Conservation (phyloP, 306 rosid genomes). For the Betula pendula region DNA sequence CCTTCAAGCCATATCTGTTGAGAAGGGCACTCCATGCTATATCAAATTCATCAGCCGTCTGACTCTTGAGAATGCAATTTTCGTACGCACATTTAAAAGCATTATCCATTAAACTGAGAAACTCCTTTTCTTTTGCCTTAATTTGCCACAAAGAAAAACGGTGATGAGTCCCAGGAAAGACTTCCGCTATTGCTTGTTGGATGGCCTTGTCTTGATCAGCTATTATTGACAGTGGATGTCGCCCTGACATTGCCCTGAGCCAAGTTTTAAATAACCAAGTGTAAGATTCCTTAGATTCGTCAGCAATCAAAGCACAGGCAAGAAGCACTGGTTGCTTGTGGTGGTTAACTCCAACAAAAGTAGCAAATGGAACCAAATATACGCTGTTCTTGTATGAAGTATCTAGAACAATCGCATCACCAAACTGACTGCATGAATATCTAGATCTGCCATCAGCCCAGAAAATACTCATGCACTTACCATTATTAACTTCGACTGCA, state of each 20-base stretch:
- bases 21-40: slow-evolving; percentile 68
- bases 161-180: slow-evolving; percentile 73
- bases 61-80: slow-evolving; percentile 73
- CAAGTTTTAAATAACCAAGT: slow-evolving; percentile 92
- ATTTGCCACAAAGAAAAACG: slow-evolving; percentile 92
- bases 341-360: slow-evolving; percentile 90
- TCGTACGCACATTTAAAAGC: slow-evolving; percentile 70
- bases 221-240: slow-evolving; percentile 71
- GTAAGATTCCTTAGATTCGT: slow-evolving; percentile 84
- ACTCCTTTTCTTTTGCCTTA: slow-evolving; percentile 73
- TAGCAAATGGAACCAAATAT: slow-evolving; percentile 79
- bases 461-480: slow-evolving; percentile 85
- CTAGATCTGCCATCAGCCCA: slow-evolving; percentile 99
- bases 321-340: slow-evolving; percentile 94
- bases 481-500: slow-evolving; percentile 72
- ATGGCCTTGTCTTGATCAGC: slow-evolving; percentile 88
- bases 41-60: slow-evolving; percentile 75
- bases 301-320: slow-evolving; percentile 89
- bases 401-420: slow-evolving; percentile 77
- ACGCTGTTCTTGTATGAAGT: slow-evolving; percentile 75
- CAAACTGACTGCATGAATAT: slow-evolving; percentile 89
- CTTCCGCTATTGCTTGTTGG: slow-evolving; percentile 70
- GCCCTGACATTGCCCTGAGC: slow-evolving; percentile 82
- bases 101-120: slow-evolving; percentile 55
- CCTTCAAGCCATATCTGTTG: slow-evolving; percentile 69